phyloP scores from a whole-genome alignment of 352 stramenopile species.

The Thraustochytrium striatum region DNA sequence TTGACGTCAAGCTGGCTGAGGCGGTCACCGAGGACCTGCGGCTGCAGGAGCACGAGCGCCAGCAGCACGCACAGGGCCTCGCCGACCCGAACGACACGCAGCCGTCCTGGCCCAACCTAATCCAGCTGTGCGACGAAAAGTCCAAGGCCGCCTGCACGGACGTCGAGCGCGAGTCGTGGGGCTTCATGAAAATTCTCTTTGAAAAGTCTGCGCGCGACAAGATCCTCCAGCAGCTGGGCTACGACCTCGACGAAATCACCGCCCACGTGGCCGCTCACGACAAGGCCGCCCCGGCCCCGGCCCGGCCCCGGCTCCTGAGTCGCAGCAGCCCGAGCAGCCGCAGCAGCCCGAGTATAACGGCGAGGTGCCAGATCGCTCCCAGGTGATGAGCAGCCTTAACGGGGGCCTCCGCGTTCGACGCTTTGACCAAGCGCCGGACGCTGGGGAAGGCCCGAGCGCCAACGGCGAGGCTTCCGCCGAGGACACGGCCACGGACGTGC shows the following conservation, averaged over 20 bases:
- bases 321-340: conserved; percentile 58
- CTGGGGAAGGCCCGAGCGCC: too few species aligned
- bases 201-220: conserved; percentile 48
- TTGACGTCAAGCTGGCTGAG: conserved; percentile 49
- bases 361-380: too few species aligned
- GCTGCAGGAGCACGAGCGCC: conserved; percentile 60
- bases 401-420: too few species aligned
- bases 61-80: conserved; percentile 64
- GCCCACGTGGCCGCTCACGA: not conserved
- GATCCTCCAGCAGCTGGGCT: conserved; percentile 50
- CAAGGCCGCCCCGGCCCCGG: not conserved
- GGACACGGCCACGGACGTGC: too few species aligned
- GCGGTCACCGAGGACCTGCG: conserved; percentile 58
- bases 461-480: too few species aligned
- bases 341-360: not conserved
- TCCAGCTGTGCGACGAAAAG: conserved; percentile 84
- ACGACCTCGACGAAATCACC: conserved; percentile 33
- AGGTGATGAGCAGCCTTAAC: too few species aligned
- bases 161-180: conserved; percentile 74
- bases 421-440: too few species aligned
- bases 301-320: not conserved
- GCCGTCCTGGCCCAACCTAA: conserved; percentile 81
- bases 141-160: conserved; percentile 62
- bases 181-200: conserved; percentile 81
- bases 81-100: conserved; percentile 82